These are phyloP conservation scores for Drechslera avenae DNA, from an alignment of 2,329 filamentous ascomycete species.

Conservation along the genomic window DNA sequence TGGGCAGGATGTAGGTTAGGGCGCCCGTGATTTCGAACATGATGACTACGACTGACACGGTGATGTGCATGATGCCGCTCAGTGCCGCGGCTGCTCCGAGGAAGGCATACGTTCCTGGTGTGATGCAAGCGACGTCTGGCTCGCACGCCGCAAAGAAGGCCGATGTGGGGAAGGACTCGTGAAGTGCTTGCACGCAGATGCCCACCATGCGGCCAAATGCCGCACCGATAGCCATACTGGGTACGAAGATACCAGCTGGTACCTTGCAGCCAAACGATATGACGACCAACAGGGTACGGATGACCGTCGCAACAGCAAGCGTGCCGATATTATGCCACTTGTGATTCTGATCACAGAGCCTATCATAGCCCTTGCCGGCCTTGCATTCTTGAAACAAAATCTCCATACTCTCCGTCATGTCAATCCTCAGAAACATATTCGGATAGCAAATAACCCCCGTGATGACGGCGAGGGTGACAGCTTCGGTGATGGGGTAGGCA, in stretches of 20 bases:
- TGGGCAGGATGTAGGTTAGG: conserved; percentile 93
- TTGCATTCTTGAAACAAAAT: conserved; percentile 95
- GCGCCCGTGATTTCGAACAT: conserved; percentile 99
- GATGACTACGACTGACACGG: conserved; percentile 94
- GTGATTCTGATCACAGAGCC: conserved; percentile 80
- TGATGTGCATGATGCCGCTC: conserved; percentile 98
- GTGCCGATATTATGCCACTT: conserved; percentile 80
- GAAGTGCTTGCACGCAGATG: conserved; percentile 86
- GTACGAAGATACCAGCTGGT: conserved; percentile 95
- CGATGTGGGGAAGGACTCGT: conserved; percentile 81
- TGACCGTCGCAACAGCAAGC: conserved; percentile 75
- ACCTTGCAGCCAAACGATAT: conserved; percentile 98
- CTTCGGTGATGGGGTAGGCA: conserved; percentile 83
- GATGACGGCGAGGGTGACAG: conserved; percentile 77
- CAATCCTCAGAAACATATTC: conserved; percentile 91
- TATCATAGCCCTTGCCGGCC: conserved; percentile 83
- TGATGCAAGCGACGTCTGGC: conserved; percentile 93
- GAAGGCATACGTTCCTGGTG: conserved; percentile 95
- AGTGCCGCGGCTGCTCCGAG: conserved; percentile 89
- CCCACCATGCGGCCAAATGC: conserved; percentile 94
- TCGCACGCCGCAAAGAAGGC: conserved; percentile 87
- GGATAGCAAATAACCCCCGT: conserved; percentile 96
- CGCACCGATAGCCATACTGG: conserved; percentile 95
- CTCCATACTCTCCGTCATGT: conserved; percentile 99
- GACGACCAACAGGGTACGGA: conserved; percentile 85